phyloP scores from a whole-genome alignment of 805 yeast species.

The Debaryomyces prosopidis region DNA sequence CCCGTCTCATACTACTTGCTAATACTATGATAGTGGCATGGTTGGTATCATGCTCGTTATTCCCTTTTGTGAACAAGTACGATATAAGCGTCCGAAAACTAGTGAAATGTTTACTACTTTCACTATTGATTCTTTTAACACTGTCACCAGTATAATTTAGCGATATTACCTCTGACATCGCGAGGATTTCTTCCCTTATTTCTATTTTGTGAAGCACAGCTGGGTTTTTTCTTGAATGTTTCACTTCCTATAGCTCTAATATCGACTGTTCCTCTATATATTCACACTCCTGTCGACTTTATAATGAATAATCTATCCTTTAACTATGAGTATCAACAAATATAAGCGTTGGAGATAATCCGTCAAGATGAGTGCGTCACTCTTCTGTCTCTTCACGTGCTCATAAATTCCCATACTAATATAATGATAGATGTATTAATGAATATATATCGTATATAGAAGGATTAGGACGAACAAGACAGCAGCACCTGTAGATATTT shows the following conservation, averaged over 20 bases:
- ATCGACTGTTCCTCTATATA: no score
- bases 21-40: constrained; percentile 31
- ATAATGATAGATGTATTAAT: background rate
- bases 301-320: no score
- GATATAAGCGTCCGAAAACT: constrained; percentile 18
- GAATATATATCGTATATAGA: background rate
- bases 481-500: constrained; percentile 20
- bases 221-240: background rate
- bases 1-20: constrained; percentile 4
- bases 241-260: no score
- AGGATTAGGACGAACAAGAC: constrained; percentile 15
- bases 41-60: constrained; percentile 33
- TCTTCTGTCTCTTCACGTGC: background rate
- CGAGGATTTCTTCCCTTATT: background rate
- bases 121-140: background rate
- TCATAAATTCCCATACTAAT: background rate
- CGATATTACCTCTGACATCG: constrained; percentile 5
- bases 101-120: background rate
- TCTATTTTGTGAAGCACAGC: background rate
- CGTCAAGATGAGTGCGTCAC: background rate
- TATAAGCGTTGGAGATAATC: background rate
- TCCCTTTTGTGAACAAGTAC: constrained; percentile 30
- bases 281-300: no score
- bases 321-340: no score
- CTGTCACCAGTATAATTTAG: constrained; percentile 2